Conservation (phyloP, 345 rosid genomes). For the Lumnitzera littorea region DNA sequence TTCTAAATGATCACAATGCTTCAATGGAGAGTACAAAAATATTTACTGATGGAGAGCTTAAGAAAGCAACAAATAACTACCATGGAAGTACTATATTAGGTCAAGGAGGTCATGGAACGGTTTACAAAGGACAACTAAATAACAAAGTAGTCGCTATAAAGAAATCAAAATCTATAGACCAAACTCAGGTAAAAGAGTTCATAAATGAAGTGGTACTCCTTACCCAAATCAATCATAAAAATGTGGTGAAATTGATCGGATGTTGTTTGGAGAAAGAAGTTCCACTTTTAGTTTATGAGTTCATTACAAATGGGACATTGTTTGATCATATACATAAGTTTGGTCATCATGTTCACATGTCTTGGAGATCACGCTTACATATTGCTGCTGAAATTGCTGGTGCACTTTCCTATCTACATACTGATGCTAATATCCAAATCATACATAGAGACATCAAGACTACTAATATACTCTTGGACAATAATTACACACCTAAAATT, state of each 20-base stretch:
- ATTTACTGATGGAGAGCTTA: constrained; percentile 24
- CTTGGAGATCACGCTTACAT: constrained; percentile 26
- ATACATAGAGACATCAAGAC: constrained; percentile 35
- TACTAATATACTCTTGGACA: constrained; percentile 33
- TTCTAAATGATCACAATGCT: constrained; percentile 2
- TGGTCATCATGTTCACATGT: constrained; percentile 3
- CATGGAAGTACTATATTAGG: constrained; percentile 26
- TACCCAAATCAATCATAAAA: constrained; percentile 33
- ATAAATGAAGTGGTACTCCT: constrained; percentile 37
- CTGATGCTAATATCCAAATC: constrained; percentile 17
- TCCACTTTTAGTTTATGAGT: constrained; percentile 36
- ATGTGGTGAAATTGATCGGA: constrained; percentile 36
- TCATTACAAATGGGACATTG: constrained; percentile 31
- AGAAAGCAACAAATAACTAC: constrained; percentile 32
- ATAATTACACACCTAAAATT: constrained; percentile 24
- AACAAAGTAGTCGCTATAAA: constrained; percentile 31
- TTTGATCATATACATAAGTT: constrained; percentile 24
- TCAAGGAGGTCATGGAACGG: constrained; percentile 31
- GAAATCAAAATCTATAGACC: constrained; percentile 29
- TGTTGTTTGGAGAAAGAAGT: constrained; percentile 40
- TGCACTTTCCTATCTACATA: constrained; percentile 28
- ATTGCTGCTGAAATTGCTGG: constrained; percentile 22
- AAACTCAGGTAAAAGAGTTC: constrained; percentile 29
- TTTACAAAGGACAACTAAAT: constrained; percentile 33
- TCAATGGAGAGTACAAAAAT: constrained; percentile 15